Conservation (phyloP, 176 grass and related monocot genomes). For the Carex kokanica region DNA sequence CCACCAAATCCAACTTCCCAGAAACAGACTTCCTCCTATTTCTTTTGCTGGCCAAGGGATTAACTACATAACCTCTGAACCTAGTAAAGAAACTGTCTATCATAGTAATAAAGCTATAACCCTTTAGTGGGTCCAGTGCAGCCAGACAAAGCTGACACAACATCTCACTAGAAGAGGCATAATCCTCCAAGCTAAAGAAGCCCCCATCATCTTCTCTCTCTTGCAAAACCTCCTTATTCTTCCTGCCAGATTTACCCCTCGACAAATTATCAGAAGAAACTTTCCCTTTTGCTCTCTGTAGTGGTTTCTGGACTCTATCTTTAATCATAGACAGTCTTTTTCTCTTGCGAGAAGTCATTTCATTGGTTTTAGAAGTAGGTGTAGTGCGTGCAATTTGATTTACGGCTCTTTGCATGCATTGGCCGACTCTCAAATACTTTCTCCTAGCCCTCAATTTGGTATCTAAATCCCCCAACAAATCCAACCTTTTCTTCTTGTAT, state of each 20-base stretch:
- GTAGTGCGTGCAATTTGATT: constrained; percentile 29
- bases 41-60: constrained; percentile 29
- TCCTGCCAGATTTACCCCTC: background rate
- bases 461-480: constrained; percentile 41
- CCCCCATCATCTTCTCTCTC: background rate
- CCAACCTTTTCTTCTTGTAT: constrained; percentile 58
- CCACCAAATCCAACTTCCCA: constrained; percentile 20
- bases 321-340: constrained; percentile 24
- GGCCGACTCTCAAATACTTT: constrained; percentile 43
- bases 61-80: constrained; percentile 35
- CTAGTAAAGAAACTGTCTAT: constrained; percentile 50
- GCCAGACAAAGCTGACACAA: constrained; percentile 47
- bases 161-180: constrained; percentile 52
- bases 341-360: constrained; percentile 22
- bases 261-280: constrained; percentile 7
- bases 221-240: constrained; percentile 29
- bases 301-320: background rate
- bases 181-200: constrained; percentile 7
- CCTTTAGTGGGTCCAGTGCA: constrained; percentile 41
- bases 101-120: constrained; percentile 33
- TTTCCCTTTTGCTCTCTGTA: background rate
- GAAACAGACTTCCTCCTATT: constrained; percentile 16
- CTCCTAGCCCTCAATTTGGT: constrained; percentile 20
- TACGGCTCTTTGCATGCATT: constrained; percentile 45
- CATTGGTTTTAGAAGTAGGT: constrained; percentile 2